These are phyloP conservation scores for Capsicum chinense DNA, from an alignment of 257 asterid genomes.

Conservation along the genomic window DNA sequence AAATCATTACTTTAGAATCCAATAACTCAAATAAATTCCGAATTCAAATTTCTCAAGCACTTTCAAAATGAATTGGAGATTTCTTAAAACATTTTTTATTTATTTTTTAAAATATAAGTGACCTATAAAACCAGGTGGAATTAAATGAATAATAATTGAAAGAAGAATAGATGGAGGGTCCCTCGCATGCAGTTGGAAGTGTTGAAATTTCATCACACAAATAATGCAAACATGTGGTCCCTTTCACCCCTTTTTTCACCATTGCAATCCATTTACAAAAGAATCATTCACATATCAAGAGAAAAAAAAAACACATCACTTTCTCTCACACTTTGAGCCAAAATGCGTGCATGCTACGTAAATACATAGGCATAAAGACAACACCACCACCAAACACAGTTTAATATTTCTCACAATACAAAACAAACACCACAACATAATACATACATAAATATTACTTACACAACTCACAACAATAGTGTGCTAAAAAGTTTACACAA, in stretches of 20 bases:
- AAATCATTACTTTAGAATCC: no score
- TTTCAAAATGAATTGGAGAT: no score
- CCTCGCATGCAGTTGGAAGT: constrained; percentile 22
- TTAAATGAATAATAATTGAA: not conserved
- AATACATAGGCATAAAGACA: constrained; percentile 42
- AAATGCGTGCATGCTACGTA: constrained; percentile 50
- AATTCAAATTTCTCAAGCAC: no score
- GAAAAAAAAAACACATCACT: constrained; percentile 35
- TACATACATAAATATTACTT: not conserved
- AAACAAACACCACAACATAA: not conserved
- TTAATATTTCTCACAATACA: constrained; percentile 22
- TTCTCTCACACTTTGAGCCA: constrained; percentile 31
- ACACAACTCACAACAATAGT: not conserved
- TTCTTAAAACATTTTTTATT: no score
- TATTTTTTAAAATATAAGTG: no score
- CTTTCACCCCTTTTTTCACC: not conserved
- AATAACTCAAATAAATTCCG: no score
- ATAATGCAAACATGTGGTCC: constrained; percentile 48
- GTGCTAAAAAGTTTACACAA: not conserved
- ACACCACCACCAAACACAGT: constrained; percentile 26
- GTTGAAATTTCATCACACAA: constrained; percentile 29
- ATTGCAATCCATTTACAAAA: constrained; percentile 21
- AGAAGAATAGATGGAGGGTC: not conserved
- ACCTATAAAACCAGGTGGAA: no score
- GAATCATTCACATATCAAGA: constrained; percentile 9